Evolutionary conservation across 257 asterid genomes (phyloP).

Genomic region (Ajuga chamaepitys): DNA sequence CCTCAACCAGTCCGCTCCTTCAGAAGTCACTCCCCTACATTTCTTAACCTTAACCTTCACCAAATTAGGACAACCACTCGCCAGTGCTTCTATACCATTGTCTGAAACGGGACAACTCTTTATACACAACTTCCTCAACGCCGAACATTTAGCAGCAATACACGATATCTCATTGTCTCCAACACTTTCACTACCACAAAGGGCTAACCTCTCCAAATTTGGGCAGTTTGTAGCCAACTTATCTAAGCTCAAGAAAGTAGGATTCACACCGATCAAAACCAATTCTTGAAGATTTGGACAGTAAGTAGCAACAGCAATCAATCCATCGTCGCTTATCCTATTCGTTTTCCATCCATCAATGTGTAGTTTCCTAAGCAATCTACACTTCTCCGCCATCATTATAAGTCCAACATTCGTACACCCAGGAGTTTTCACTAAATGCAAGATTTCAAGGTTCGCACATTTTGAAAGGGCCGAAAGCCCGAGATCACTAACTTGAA

Average conservation of each 20-base stretch:
- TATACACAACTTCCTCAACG: conserved; percentile 78
- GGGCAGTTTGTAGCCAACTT: conserved; percentile 55
- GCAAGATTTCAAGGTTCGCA: conserved; percentile 60
- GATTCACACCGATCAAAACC: conserved; percentile 83
- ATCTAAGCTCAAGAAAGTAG: conserved; percentile 42
- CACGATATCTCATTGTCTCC: conserved; percentile 78
- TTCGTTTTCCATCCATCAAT: conserved; percentile 93
- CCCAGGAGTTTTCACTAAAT: conserved; percentile 77
- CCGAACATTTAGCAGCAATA: conserved; percentile 67
- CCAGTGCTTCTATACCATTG: conserved; percentile 78
- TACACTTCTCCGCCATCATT: conserved; percentile 61
- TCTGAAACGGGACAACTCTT: conserved; percentile 86
- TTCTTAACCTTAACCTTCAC: conserved; percentile 92
- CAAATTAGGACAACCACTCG: conserved; percentile 85
- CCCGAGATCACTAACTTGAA: conserved; percentile 65
- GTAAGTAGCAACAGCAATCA: conserved; percentile 63
- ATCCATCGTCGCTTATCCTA: conserved; percentile 70
- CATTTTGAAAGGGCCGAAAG: conserved; percentile 50
- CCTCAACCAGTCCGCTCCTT: conserved; percentile 79
- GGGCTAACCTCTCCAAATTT: conserved; percentile 75
- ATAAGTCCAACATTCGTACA: conserved; percentile 63
- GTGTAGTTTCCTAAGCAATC: conserved; percentile 59
- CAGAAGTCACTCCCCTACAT: conserved; percentile 76
- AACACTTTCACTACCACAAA: conserved; percentile 81
- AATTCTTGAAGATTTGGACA: conserved; percentile 68